Base-by-base conservation (phyloP, 495 filamentous ascomycete genomes). In the Talaromyces ruber region DNA sequence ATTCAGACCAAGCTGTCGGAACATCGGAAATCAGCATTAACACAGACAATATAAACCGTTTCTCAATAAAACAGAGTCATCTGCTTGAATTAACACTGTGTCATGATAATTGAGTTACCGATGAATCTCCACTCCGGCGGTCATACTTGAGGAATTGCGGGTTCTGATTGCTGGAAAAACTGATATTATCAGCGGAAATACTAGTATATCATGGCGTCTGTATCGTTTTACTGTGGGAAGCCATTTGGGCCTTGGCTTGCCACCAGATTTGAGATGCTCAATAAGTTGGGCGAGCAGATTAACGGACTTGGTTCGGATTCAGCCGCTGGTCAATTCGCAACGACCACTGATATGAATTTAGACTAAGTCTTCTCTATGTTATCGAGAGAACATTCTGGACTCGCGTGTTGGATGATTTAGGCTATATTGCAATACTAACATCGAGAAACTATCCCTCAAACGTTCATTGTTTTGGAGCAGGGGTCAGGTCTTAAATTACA, bases 51-150 rank as follows among this genome's bases (percentile, higher is more conserved):
- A 39, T 39, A 39, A 39, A 39, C 12, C 12, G 34, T 39, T 16
- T 39, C n/a, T n/a, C 14, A 16, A 39, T 16, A 14, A 39, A 14
- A 39, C 14, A 39, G 12, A n/a, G n/a, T n/a, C n/a, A n/a, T n/a
- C n/a, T n/a, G 26, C 51, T 54, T 26, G 28, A 54, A 54, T 54
- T 54, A 54, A 54, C 22, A 16, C 51, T 54, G 51, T 54, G 26
- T 54, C 51, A 54, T 54, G 51, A 54, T 54, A 54, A 54, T 54
- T 54, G 16, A 54, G 28, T 22, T 54, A 54, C 51, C 22, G 4
- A 22, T 28, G 6, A 54, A 54, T 54, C 51, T 26, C 51, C 51
- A 54, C 51, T 54, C 28, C 8, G 22, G 51, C 26, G 51, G n/a
- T 54, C 22, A 28, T 54, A 11, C 11, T 26, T 24, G 47, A n/a